Evolutionary conservation across 768 basidiomycete species (phyloP).

Genomic region (Leccinellum luteum): DNA sequence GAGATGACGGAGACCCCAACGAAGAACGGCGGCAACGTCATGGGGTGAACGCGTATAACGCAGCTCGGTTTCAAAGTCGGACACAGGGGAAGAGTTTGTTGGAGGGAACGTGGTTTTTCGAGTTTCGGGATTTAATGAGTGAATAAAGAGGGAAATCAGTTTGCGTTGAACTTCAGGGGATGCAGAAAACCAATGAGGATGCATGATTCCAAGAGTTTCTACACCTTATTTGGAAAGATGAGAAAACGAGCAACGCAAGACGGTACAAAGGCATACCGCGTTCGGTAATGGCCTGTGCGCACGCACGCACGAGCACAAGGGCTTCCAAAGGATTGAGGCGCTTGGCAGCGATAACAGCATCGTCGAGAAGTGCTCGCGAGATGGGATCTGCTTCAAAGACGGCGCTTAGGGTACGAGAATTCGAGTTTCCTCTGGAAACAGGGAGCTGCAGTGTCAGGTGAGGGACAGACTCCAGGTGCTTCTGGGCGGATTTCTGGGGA

Average conservation of each 20-base stretch:
- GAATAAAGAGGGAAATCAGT: slow-evolving; percentile 69
- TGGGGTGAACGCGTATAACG: slow-evolving; percentile 64
- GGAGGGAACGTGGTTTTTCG: slow-evolving; percentile 51
- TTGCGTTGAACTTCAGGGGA: slow-evolving; percentile 65
- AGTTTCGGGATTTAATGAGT: slow-evolving; percentile 51
- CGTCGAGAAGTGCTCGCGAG: slow-evolving; percentile 44
- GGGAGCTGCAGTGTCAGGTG: slow-evolving; percentile 65
- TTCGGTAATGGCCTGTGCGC: slow-evolving; percentile 62
- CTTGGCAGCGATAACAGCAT: slow-evolving; percentile 54
- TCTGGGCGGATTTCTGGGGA: slow-evolving; percentile 36
- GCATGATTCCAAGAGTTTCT: slow-evolving; percentile 81
- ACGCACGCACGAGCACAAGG: slow-evolving; percentile 60
- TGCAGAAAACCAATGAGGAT: slow-evolving; percentile 79
- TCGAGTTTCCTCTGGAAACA: slow-evolving; percentile 45
- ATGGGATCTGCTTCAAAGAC: slow-evolving; percentile 62
- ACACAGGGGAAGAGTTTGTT: slow-evolving; percentile 42
- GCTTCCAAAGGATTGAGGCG: slow-evolving; percentile 62
- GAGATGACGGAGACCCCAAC: slow-evolving; percentile 79
- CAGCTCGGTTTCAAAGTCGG: slow-evolving; percentile 64
- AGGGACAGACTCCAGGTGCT: slow-evolving; percentile 38
- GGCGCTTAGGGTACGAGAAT: slow-evolving; percentile 48
- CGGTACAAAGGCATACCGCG: slow-evolving; percentile 46
- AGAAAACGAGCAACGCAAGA: slow-evolving; percentile 6
- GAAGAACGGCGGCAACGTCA: slow-evolving; percentile 75
- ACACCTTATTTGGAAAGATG: slow-evolving; percentile 47